A percentile compares a stretch with the other conserved stretches of the same genome.
Evolutionary conservation across 306 rosid genomes (phyloP).

Genomic region (Glycine soja): DNA sequence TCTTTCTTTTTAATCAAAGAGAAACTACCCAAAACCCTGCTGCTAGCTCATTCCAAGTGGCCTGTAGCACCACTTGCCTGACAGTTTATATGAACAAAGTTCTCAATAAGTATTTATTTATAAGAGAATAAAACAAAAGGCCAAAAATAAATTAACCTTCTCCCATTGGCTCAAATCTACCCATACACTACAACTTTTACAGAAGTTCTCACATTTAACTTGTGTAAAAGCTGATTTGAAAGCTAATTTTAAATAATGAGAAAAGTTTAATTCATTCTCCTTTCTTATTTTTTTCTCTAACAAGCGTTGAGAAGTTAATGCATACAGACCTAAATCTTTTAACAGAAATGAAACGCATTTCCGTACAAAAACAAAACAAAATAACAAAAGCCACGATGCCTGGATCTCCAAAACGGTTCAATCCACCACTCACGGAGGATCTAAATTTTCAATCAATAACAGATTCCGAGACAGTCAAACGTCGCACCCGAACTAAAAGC

Average conservation of each 20-base stretch:
- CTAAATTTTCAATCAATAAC: conserved; percentile 11
- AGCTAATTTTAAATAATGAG: background rate
- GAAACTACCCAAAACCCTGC: background rate
- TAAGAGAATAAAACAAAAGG: background rate
- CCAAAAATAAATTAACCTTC: background rate
- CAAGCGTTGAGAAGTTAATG: background rate
- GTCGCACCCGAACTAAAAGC: background rate
- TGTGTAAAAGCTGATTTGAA: background rate
- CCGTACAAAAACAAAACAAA: background rate
- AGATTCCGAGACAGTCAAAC: background rate
- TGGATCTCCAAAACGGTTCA: conserved; percentile 33
- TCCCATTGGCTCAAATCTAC: background rate
- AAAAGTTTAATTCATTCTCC: background rate
- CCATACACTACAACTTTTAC: background rate
- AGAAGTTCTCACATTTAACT: background rate
- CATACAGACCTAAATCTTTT: background rate
- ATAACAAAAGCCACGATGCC: background rate
- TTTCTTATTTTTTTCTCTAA: no score
- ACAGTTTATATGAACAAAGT: background rate
- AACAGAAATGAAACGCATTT: background rate
- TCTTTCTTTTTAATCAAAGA: background rate
- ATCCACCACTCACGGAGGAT: background rate
- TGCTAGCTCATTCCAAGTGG: background rate
- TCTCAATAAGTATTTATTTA: background rate
- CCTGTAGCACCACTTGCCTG: background rate